These are phyloP conservation scores for Saprolegnia diclina DNA, from an alignment of 352 stramenopile genomes.

Conservation along the genomic window DNA sequence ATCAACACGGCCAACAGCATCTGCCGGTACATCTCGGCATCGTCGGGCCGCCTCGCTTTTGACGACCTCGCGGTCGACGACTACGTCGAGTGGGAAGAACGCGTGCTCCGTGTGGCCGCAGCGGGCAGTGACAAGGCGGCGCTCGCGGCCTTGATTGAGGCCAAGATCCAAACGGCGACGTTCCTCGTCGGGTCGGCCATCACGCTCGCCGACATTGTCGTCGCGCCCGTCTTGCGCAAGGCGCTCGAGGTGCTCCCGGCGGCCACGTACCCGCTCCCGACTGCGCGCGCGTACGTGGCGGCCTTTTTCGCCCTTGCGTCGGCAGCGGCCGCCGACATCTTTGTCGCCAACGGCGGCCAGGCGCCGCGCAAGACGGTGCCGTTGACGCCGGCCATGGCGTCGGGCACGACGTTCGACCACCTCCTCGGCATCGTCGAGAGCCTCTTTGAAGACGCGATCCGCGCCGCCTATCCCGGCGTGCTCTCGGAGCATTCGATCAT, in stretches of 20 bases:
- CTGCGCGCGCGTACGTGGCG: conserved; percentile 50
- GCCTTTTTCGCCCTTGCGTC: conserved; percentile 49
- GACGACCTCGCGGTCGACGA: conserved; percentile 78
- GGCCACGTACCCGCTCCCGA: conserved; percentile 37
- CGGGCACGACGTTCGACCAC: conserved; percentile 68
- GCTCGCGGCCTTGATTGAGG: conserved; percentile 12
- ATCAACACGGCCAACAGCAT: conserved; percentile 78
- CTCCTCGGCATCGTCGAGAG: conserved; percentile 66
- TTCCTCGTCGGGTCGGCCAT: conserved; percentile 64
- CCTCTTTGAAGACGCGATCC: conserved; percentile 68
- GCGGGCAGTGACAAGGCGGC: conserved; percentile 39
- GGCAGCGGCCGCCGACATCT: conserved; percentile 44
- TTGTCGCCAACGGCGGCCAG: conserved; percentile 40
- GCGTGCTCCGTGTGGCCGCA: conserved; percentile 45
- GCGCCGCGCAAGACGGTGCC: conserved; percentile 32
- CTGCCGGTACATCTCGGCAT: conserved; percentile 55
- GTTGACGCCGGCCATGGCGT: conserved; percentile 43
- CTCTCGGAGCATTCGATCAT: conserved; percentile 50
- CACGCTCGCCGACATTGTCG: conserved; percentile 67
- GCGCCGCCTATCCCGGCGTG: conserved; percentile 51
- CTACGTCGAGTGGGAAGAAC: conserved; percentile 76
- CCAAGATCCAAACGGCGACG: conserved; percentile 32
- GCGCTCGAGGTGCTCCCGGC: conserved; percentile 49
- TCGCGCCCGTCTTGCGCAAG: conserved; percentile 55
- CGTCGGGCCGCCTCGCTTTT: conserved; percentile 39